A percentile compares a stretch with the other conserved stretches of the same genome.
Evolutionary conservation across 1,139 yeast species (phyloP).

Genomic region (Pichia sp.): DNA sequence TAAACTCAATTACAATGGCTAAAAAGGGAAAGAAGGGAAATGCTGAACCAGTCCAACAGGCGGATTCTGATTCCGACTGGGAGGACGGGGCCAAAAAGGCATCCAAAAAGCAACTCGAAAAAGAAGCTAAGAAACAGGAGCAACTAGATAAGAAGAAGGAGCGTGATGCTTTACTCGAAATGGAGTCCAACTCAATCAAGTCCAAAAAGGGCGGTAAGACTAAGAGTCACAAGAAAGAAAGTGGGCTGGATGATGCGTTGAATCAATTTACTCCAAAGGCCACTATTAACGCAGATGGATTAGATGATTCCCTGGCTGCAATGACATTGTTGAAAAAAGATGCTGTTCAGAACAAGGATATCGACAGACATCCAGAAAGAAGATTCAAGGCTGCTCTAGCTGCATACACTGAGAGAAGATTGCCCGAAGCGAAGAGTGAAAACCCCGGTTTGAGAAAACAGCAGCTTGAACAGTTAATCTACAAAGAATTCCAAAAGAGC

Average conservation of each 20-base stretch:
- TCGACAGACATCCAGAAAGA: constrained; percentile 87
- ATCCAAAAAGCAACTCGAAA: constrained; percentile 66
- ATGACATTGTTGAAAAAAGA: constrained; percentile 57
- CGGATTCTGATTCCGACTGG: constrained; percentile 59
- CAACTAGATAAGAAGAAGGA: constrained; percentile 64
- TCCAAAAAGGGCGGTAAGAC: constrained; percentile 71
- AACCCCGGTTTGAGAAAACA: constrained; percentile 77
- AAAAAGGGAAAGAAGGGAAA: constrained; percentile 63
- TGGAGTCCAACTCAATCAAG: constrained; percentile 56
- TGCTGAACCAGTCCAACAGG: constrained; percentile 45
- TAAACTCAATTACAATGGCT: constrained; percentile 23
- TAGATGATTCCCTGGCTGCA: constrained; percentile 78
- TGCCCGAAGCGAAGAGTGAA: constrained; percentile 72
- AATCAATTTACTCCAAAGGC: constrained; percentile 27
- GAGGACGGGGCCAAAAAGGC: constrained; percentile 68
- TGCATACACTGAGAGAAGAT: constrained; percentile 66
- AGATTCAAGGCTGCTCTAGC: constrained; percentile 78
- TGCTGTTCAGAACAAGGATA: constrained; percentile 55
- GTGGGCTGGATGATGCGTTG: constrained; percentile 48
- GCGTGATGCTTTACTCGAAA: constrained; percentile 53
- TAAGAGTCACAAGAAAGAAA: constrained; percentile 63
- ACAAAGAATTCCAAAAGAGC: constrained; percentile 78
- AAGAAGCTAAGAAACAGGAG: constrained; percentile 55
- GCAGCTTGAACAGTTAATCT: constrained; percentile 69
- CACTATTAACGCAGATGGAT: constrained; percentile 66